These are phyloP conservation scores for Brassica incana DNA, from an alignment of 345 rosid species.

Conservation along the genomic window DNA sequence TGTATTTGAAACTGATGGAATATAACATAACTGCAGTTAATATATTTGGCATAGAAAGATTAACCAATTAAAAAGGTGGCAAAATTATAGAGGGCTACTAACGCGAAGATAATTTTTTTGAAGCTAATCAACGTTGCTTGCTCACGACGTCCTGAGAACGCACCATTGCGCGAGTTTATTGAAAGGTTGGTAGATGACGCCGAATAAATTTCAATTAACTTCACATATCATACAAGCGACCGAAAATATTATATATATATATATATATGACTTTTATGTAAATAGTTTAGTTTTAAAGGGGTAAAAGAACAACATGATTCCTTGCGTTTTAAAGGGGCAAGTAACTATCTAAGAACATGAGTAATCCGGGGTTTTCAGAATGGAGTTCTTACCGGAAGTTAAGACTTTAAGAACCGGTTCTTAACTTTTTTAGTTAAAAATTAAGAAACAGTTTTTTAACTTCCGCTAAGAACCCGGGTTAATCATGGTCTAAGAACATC, in stretches of 20 bases:
- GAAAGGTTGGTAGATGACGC: constrained; percentile 17
- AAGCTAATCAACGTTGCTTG: constrained; percentile 12
- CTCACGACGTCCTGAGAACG: constrained; percentile 14
- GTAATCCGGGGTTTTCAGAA: no score
- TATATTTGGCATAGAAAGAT: background rate
- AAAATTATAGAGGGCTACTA: background rate
- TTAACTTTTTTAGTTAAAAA: no score
- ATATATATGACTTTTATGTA: background rate
- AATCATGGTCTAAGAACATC: no score
- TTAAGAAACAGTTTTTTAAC: no score
- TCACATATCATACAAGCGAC: background rate
- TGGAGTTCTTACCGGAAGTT: no score
- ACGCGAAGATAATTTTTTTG: background rate
- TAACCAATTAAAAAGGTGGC: background rate
- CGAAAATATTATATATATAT: background rate
- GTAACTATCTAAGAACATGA: no score
- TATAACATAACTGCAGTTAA: background rate
- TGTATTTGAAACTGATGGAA: background rate
- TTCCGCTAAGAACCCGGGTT: no score
- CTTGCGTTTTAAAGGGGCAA: no score
- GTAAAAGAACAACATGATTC: background rate
- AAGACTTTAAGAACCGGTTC: no score
- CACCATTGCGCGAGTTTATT: constrained; percentile 26
- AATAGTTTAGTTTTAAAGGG: background rate
- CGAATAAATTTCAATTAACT: background rate